These are phyloP conservation scores for Desmodesmus armatus DNA, from an alignment of 139 green algal genomes.

Conservation along the genomic window DNA sequence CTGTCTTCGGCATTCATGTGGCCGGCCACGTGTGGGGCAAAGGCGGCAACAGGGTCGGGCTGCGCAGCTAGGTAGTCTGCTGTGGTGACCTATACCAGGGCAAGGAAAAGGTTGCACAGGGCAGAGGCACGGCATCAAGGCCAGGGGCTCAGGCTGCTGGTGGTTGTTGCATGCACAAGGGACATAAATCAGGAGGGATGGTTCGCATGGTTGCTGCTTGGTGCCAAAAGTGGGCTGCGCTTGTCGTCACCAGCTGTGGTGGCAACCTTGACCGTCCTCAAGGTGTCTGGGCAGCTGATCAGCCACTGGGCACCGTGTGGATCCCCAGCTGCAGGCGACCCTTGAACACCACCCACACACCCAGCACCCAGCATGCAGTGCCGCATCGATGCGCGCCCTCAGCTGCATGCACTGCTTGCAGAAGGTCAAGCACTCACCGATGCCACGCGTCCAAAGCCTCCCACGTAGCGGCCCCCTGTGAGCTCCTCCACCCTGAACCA, in stretches of 20 bases:
- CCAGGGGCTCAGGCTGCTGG: too few species aligned
- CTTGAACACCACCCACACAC: not conserved
- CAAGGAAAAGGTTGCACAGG: not conserved
- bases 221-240: too few species aligned
- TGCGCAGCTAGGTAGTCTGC: conserved; percentile 68
- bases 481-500: conserved; percentile 71
- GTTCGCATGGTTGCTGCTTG: too few species aligned
- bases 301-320: conserved; percentile 12
- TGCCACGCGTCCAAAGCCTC: conserved; percentile 73
- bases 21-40: conserved; percentile 72
- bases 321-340: not conserved
- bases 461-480: conserved; percentile 64
- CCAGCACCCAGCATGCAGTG: not conserved
- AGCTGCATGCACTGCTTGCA: not conserved
- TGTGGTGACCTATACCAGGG: conserved; percentile 54
- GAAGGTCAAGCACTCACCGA: conserved; percentile 20
- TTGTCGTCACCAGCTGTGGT: too few species aligned
- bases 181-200: too few species aligned
- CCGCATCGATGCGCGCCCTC: conserved; percentile 12
- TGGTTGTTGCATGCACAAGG: too few species aligned
- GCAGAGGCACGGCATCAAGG: too few species aligned
- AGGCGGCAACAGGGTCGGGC: conserved; percentile 81
- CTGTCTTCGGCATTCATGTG: conserved; percentile 85
- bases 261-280: too few species aligned
- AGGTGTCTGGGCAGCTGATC: too few species aligned